Base-by-base conservation (phyloP, 2,329 filamentous ascomycete genomes). In the Coniochaeta sp. region DNA sequence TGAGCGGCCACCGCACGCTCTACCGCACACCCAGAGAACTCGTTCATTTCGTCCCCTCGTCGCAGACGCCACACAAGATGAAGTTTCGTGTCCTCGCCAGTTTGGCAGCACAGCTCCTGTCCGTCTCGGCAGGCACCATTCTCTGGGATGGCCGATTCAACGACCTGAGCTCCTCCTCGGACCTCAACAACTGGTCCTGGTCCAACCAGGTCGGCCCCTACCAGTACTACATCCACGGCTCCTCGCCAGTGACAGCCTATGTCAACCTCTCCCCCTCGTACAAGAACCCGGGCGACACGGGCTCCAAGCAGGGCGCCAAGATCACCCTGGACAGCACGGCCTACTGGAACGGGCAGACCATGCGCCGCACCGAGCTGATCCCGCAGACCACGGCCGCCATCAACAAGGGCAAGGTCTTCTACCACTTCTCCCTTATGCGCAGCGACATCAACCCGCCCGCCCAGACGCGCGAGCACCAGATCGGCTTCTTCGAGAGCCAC, bases 181-280 rank as follows among this genome's bases (percentile, higher is more conserved):
- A 84, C 67, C 72, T 86, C 19, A 75, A 78, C 66, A 78, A 80
- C 59, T 86, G 84, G 84, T 84, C 81, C 1, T 88, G 82, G 81
- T 77, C 77, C 4, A 86, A 85, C 69, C 79, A 86, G 72, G 80
- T 84, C 62, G 82, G 83, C 1, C 79, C 83, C 0, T 89, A 87
- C 73, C 87, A 89, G 71, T 89, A 87, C 76, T 89, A 89, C 74
- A 89, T 89, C 67, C 87, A 90, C 73, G 88, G 87, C 36, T 73
- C 74, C 14, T 79, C 77, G 4, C 60, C 74, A 1, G 77, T 81
- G 6, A 76, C 76, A 24, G 73, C 80, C 65, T 88, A 89, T 71
- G 78, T 89, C 63, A 83, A 83, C 64, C 75, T 88, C 1, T 79
- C 78, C 3, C 71, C 81, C 0, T 70, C 72, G 59, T 84, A 77